Evolutionary conservation across 2,329 filamentous ascomycete species (phyloP), one percentile per base, ranked within the genome.

Genomic region (Hysterium pulicare): DNA sequence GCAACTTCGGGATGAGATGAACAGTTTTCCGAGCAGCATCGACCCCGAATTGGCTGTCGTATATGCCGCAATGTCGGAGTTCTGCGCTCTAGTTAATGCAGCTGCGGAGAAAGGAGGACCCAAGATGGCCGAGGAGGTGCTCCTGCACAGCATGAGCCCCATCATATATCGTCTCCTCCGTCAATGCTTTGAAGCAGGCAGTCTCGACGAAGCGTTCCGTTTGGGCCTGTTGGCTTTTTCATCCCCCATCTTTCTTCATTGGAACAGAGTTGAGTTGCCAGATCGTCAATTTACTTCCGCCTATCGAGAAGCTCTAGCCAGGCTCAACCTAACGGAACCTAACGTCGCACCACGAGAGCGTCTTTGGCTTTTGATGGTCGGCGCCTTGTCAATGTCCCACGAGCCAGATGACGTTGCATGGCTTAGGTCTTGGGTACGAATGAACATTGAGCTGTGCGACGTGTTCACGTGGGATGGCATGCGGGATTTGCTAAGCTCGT

Each of bases 161-260:
- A 57, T 68, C 21, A 66, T 68, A 53, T 74, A 73, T 48, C 67
- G 62, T 3, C 58, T 73, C 2, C 48, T 73, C 15, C 8, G 20
- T 38, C 19, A 41, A 26, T n/a, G 21, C 11, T 44, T 46, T 20
- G 26, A 40, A 7, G 11, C 23, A 7, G 26, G 38, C 11, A 41
- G 40, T 34, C 35, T 50, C 4, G 49, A 69, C 26, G 68, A 73
- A 47, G 53, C 57, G 1, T 48, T 73, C 9, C 66, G 69, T 2
- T 57, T 69, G 7, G 68, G 69, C 13, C 53, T 73, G 0, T 46
- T 74, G 1, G 60, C 60, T 13, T 71, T 69, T 38, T 57, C 58
- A 4, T 60, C 54, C n/a, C 55, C 58, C 41, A 44, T 69, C n/a
- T 73, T 73, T 46, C 51, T 73, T 5, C 66, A 66, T 23, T 70